Evolutionary conservation across 177 flowering plant genomes (phyloP).

Genomic region (Telopea speciosissima): DNA sequence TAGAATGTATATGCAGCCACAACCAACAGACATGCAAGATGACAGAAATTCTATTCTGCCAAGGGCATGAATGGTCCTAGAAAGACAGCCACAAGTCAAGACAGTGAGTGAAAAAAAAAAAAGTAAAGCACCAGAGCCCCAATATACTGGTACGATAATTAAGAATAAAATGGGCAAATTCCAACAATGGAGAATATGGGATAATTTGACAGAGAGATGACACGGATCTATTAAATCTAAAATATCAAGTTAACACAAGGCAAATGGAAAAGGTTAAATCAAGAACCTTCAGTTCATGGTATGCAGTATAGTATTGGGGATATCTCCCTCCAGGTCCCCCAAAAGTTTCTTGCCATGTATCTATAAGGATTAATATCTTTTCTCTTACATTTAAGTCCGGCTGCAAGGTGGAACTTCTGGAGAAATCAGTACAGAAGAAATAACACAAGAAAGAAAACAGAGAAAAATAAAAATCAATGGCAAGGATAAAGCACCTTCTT

Average conservation of each 20-base stretch:
- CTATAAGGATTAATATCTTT: constrained; percentile 74
- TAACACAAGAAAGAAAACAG: not conserved
- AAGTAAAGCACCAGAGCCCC: too few species aligned
- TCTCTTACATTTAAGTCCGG: constrained; percentile 88
- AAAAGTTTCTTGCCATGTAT: constrained; percentile 97
- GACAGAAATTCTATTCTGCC: not conserved
- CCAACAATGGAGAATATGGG: not conserved
- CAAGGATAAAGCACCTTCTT: constrained; percentile 54
- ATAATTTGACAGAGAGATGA: not conserved
- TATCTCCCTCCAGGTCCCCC: constrained; percentile 73
- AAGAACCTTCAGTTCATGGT: constrained; percentile 71
- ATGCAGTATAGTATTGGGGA: constrained; percentile 87
- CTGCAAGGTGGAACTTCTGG: constrained; percentile 33
- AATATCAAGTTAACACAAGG: not conserved
- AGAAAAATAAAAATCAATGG: constrained; percentile 1
- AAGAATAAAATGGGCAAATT: not conserved
- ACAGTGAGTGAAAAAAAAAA: not conserved
- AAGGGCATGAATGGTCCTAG: not conserved
- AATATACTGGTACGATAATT: not conserved
- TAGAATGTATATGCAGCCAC: not conserved
- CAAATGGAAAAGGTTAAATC: not conserved
- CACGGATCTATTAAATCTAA: not conserved
- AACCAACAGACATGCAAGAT: not conserved
- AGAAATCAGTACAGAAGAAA: not conserved
- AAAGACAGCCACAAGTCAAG: not conserved